Evolutionary conservation across 768 basidiomycete genomes (phyloP), one percentile per base, ranked within the genome.

Genomic region (Termitomyces sp.): DNA sequence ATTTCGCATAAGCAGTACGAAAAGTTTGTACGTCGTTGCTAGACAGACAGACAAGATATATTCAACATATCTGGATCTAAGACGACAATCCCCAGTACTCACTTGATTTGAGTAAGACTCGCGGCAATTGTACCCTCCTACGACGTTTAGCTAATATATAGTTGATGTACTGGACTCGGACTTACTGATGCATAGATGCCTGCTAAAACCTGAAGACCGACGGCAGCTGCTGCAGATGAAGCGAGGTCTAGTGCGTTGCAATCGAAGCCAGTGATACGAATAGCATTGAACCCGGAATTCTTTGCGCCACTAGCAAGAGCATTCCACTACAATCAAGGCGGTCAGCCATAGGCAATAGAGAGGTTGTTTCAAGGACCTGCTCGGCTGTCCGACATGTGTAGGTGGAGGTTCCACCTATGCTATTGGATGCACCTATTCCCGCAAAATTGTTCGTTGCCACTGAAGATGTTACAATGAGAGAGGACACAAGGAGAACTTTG

Each of bases 1-100:
- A 75, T 55, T 67, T 68, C 9, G 38, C 57, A 53, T 68, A 69
- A 11, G 73, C 73, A 9, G 57, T 50, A 18, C 67, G 68, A 65
- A 75, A 76, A 1, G 63, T 60, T 58, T 71, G 66, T 4, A 75
- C 73, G 30, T 75, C 72, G 43, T 68, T 66, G 54, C 75, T 76
- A 60, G 16, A 40, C 32, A 48, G 16, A 40, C 32, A 48, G 26
- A 26, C 8, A 36, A 57, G 30, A 57, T 47, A 11, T 32, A 30
- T 10, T 51, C 3, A 51, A 22, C 8, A 18, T 24, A 16, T n/a
- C 20, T 50, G 33, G 35, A 26, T 36, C 22, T 3, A 14, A 3
- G 1, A 24, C 18, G 4, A 50, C 22, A 51, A 22, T 10, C 2
- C 4, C 24, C 40, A 49, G 36, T 18, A 56, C 67, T 57, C 46